Base-by-base conservation (phyloP, 305 asterid genomes). In the Caryopteris hybrid region DNA sequence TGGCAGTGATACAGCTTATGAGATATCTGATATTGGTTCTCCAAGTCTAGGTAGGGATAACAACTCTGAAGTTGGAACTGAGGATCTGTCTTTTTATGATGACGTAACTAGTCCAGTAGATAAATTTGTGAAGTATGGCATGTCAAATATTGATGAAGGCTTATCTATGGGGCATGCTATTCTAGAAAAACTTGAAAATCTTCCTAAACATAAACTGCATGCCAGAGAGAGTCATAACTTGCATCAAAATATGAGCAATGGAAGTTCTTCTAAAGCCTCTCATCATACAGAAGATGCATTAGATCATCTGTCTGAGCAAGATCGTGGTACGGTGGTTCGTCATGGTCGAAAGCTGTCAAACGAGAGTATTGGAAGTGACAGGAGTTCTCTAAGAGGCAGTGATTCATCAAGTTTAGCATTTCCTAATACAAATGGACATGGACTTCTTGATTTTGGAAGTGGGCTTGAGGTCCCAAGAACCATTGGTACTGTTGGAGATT, bases 151-250 rank as follows among this genome's bases (percentile, higher is more conserved):
- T 64, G 99, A 94, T 2, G 98, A 94, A 78, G 98, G 99, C 69
- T 84, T 94, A 83, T 89, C 91, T 41, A 85, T 91, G 97, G 99
- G 99, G 75, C 90, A 91, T 58, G 91, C 96, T 78, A 91, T 94
- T 82, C 76, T 94, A 38, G 99, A 91, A 78, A 91, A 94, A 75
- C 89, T 94, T 41, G 95, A 90, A 75, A 88, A 76, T 50, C 74
- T 82, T 61, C 98, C 98, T 57, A 89, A 74, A 70, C 89, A 87
- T 66, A 85, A 81, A 77, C 36, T 54, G 41, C 81, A 74, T 39
- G 74, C 80, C n/a, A 83, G 76, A 72, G 88, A 72, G 51, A 67
- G 58, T 54, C 75, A 69, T 57, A 70, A 54, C 77, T 34, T 66
- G 51, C 85, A 74, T 43, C 82, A 68, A 43, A 76, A 76, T 46